phyloP scores from a whole-genome alignment of 805 yeast genomes.

The Yamadazyma scolyti region DNA sequence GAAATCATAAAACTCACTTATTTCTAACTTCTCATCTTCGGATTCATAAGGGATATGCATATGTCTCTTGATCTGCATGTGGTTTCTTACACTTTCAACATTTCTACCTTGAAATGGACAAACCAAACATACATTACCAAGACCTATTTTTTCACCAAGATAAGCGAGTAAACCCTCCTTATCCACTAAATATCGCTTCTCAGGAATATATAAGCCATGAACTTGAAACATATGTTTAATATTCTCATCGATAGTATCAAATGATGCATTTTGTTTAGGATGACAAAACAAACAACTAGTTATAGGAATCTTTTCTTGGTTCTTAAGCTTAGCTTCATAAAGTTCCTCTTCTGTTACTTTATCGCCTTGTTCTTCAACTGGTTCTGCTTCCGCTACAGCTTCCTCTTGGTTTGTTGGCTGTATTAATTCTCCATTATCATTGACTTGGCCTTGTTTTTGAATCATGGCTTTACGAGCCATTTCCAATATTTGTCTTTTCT shows the following conservation, averaged over 20 bases:
- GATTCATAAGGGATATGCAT: constrained; percentile 85
- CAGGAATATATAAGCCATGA: constrained; percentile 90
- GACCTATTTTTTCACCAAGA: constrained; percentile 74
- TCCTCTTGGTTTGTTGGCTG: constrained; percentile 5
- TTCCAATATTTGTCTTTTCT: constrained; percentile 46
- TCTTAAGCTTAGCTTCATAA: constrained; percentile 42
- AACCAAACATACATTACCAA: constrained; percentile 78
- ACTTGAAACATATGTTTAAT: constrained; percentile 69
- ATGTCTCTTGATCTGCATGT: constrained; percentile 81
- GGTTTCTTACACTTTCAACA: constrained; percentile 84
- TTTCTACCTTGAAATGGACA: constrained; percentile 84
- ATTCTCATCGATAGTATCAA: constrained; percentile 38
- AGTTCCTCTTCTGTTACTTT: constrained; percentile 45
- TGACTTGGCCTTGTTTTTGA: constrained; percentile 3
- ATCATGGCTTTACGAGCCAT: constrained; percentile 41
- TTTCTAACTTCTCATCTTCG: constrained; percentile 68
- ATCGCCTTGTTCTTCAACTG: constrained; percentile 20
- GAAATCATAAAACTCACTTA: constrained; percentile 84
- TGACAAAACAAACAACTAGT: constrained; percentile 52
- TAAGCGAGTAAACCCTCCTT: constrained; percentile 69
- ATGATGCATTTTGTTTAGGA: constrained; percentile 27
- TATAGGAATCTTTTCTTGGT: constrained; percentile 45
- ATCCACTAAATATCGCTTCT: constrained; percentile 63
- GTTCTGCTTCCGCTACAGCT: constrained; percentile 6
- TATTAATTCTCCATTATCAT: constrained; percentile 1